phyloP scores from a whole-genome alignment of 768 basidiomycete genomes.

The Leccinum sublutescens region DNA sequence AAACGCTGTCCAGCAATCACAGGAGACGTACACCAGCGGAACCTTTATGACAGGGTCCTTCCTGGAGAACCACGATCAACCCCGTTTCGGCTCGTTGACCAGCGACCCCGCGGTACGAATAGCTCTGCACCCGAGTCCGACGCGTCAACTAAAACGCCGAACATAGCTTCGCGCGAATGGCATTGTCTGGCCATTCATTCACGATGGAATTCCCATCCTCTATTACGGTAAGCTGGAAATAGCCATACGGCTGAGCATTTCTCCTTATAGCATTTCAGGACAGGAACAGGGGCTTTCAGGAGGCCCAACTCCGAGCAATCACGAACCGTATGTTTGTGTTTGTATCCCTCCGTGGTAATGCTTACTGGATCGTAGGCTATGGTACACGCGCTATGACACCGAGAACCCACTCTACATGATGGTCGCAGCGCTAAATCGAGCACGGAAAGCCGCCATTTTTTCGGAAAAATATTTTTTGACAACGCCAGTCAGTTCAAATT shows the following conservation, averaged over 20 bases:
- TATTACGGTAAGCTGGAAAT: conserved; percentile 41
- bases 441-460: conserved; percentile 48
- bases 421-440: conserved; percentile 49
- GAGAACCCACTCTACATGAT: conserved; percentile 49
- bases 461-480: conserved; percentile 44
- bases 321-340: conserved; percentile 43
- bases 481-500: conserved; percentile 39
- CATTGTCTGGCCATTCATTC: conserved; percentile 48
- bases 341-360: neutral
- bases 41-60: conserved; percentile 44
- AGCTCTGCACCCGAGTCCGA: no score
- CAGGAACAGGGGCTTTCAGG: conserved; percentile 52
- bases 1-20: conserved; percentile 28
- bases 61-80: conserved; percentile 56
- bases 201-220: conserved; percentile 50
- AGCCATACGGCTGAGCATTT: neutral
- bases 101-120: conserved; percentile 40
- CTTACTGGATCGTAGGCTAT: conserved; percentile 44
- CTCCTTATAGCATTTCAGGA: conserved; percentile 24
- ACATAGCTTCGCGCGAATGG: conserved; percentile 45
- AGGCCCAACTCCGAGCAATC: conserved; percentile 44
- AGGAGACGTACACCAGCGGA: conserved; percentile 40
- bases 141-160: neutral
- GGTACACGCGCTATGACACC: conserved; percentile 55
- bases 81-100: conserved; percentile 44